A percentile compares a stretch with the other conserved stretches of the same genome.
Conservation (phyloP, 805 yeast species). For the Candida silvicultrix region DNA sequence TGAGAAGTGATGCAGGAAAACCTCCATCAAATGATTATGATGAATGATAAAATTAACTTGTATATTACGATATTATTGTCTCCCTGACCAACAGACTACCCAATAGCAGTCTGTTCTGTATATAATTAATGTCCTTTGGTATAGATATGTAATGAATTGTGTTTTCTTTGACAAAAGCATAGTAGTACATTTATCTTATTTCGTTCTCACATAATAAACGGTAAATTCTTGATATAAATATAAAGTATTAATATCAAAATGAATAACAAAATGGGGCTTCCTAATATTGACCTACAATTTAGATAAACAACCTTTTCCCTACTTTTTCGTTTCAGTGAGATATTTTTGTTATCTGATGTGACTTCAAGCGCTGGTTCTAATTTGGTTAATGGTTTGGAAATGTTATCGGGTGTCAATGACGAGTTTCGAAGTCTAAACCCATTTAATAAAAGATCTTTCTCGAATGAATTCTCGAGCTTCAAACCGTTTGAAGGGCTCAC, state of each 20-base stretch:
- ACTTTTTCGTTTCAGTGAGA: neutral
- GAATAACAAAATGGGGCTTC: neutral
- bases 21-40: constrained; percentile 92
- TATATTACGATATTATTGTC: neutral
- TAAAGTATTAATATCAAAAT: neutral
- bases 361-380: neutral
- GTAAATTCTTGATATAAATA: neutral
- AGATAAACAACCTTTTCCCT: neutral
- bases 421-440: neutral
- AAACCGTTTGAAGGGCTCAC: neutral
- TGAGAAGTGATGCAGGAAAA: constrained; percentile 74
- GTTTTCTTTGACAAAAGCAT: neutral
- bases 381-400: neutral
- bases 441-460: neutral
- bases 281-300: neutral
- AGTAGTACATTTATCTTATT: too few relatives aligned
- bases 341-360: neutral
- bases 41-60: constrained; percentile 25
- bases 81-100: too few relatives aligned
- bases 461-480: neutral
- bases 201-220: too few relatives aligned
- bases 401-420: neutral
- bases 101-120: neutral
- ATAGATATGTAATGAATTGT: neutral
- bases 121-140: neutral